Base-by-base conservation (phyloP, 148 eudicot genomes). In the Persicaria tinctoria region DNA sequence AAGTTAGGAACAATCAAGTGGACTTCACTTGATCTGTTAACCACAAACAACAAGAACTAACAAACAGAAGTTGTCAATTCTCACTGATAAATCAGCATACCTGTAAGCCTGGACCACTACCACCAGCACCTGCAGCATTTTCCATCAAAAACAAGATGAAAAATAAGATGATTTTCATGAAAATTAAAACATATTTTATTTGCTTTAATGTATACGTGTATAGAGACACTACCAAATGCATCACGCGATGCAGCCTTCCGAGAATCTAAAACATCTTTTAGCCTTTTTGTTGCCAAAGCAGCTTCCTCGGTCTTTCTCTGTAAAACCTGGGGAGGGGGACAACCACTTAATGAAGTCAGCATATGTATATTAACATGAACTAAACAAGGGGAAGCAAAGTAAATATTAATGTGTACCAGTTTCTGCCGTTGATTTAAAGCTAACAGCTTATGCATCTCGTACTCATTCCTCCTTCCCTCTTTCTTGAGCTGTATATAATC, bases 281-380 rank as follows among this genome's bases (percentile, higher is more conserved):
- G 87, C 66, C 99, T 82, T 80, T 92, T 96, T 54, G 97, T 85
- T 55, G 99, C 97, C 89, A 85, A 77, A 54, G 97, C 83, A 72
- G 99, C 99, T 85, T 96, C 99, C 86, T 96, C 99, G 14, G 99
- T 88, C 79, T 96, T 96, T 20, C 99, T 82, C 77, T 96, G 99
- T 80, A 96, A 77, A 53, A 96, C 99, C 99, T 96, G 82, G 74
- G 27, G 13, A 4, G 70, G 53, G 51, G 53, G 73, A 41, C 41
- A 32, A 32, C 2, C 41, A 13, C 45, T 13, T 1, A 44, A 5
- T 18, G 27, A 32, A 44, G n/a, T 66, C 3, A 66, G 70, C 47
- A 66, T 66, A 2, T 66, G 70, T 66, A 66, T 14, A 60, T 60
- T 8, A 18, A 18, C 44, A 60, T 60, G 8, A 14, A 20, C 68